These are phyloP conservation scores for Luffa acutangula DNA, from an alignment of 306 rosid species.

Conservation along the genomic window DNA sequence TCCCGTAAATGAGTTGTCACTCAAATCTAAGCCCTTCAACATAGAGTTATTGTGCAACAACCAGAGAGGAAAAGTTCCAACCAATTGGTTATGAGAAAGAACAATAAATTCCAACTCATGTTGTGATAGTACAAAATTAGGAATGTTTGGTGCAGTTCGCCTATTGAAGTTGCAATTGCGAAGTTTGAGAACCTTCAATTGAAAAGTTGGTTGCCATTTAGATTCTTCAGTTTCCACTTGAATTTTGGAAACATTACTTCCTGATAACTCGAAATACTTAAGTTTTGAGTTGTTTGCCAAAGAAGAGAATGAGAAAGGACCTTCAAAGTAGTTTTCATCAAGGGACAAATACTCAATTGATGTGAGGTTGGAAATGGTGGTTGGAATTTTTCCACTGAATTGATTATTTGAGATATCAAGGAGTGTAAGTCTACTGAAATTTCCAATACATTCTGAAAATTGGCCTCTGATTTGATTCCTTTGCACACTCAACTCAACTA, in stretches of 20 bases:
- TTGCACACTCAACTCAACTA: constrained; percentile 3
- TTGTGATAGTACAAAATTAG: neutral
- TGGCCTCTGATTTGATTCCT: neutral
- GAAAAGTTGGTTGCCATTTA: neutral
- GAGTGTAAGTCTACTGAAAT: constrained; percentile 5
- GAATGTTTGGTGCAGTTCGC: neutral
- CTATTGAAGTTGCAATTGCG: neutral
- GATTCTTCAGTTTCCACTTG: constrained; percentile 12
- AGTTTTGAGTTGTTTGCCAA: constrained; percentile 9
- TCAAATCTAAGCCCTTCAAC: neutral
- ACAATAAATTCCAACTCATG: neutral
- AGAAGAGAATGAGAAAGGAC: constrained; percentile 1
- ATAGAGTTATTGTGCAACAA: neutral
- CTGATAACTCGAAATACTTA: neutral
- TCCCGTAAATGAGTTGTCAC: neutral
- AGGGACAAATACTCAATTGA: constrained; percentile 9
- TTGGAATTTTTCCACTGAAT: constrained; percentile 3
- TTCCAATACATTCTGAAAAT: constrained; percentile 10
- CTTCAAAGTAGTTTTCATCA: constrained; percentile 7
- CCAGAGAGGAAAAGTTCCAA: neutral
- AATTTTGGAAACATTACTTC: neutral
- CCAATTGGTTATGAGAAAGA: neutral
- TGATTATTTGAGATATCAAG: constrained; percentile 11
- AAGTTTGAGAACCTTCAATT: constrained; percentile 1
- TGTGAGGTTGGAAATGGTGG: neutral